These are phyloP conservation scores for Melaleuca quinquenervia DNA, from an alignment of 345 rosid species.

Conservation along the genomic window DNA sequence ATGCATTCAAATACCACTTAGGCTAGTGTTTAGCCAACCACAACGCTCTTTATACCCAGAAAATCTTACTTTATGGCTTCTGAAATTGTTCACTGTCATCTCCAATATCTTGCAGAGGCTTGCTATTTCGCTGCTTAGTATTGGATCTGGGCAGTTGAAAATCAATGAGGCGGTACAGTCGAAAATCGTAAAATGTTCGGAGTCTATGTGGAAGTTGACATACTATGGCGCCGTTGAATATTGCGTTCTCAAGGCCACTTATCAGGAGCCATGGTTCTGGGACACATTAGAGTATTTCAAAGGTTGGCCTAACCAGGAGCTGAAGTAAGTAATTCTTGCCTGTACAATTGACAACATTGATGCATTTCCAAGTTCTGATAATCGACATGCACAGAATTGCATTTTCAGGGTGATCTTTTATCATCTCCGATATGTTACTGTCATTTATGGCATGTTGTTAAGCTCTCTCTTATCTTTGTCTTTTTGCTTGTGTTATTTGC, in stretches of 20 bases:
- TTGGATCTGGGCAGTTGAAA: slow-evolving; percentile 25
- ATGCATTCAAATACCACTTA: not conserved
- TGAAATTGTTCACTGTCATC: not conserved
- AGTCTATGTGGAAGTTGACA: slow-evolving; percentile 83
- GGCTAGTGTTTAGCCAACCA: not conserved
- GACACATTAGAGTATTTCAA: slow-evolving; percentile 45
- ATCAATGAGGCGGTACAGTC: slow-evolving; percentile 42
- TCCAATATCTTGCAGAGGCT: slow-evolving; percentile 30
- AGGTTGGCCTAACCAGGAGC: slow-evolving; percentile 88
- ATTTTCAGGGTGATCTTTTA: not conserved
- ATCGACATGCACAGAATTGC: not conserved
- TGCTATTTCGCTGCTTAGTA: slow-evolving; percentile 40
- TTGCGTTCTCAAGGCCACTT: slow-evolving; percentile 40
- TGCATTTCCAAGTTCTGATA: not conserved
- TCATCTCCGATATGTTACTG: not conserved
- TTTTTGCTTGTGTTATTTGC: not conserved
- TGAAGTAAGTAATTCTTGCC: slow-evolving; percentile 47
- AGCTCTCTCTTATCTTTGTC: not conserved
- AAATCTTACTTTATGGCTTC: not conserved
- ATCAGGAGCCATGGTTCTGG: slow-evolving; percentile 64
- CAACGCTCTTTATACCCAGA: not conserved
- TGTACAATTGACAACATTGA: not conserved
- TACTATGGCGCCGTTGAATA: slow-evolving; percentile 58
- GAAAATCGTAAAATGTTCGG: slow-evolving; percentile 63
- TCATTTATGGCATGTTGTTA: not conserved